Evolutionary conservation across 108 stramenopile genomes (phyloP).

Genomic region (Cyclotella cryptica): DNA sequence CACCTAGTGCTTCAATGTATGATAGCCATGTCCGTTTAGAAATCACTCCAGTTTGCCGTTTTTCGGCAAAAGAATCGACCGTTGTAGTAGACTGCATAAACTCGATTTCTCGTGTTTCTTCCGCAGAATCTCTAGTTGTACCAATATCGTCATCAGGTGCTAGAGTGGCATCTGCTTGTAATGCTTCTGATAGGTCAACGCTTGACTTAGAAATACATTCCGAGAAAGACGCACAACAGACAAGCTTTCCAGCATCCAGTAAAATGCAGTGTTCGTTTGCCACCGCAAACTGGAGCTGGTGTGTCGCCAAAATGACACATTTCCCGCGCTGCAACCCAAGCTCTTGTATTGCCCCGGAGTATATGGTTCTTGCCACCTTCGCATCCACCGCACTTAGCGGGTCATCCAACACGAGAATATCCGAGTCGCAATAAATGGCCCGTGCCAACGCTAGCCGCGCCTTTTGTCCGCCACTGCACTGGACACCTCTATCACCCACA

Average conservation of each 20-base stretch:
- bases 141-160: neutral
- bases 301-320: constrained; percentile 88
- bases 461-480: constrained; percentile 92
- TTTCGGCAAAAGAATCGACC: constrained; percentile 68
- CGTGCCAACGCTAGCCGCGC: constrained; percentile 85
- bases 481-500: constrained; percentile 93
- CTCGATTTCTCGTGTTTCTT: constrained; percentile 1
- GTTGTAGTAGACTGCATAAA: neutral
- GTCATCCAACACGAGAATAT: constrained; percentile 90
- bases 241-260: constrained; percentile 68
- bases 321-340: constrained; percentile 63
- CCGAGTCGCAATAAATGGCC: constrained; percentile 75
- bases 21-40: constrained; percentile 65
- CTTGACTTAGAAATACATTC: constrained; percentile 65
- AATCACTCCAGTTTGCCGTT: constrained; percentile 73
- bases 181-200: constrained; percentile 40
- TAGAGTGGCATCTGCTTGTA: constrained; percentile 17
- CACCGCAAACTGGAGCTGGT: constrained; percentile 91
- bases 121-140: neutral
- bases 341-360: constrained; percentile 73
- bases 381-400: constrained; percentile 94
- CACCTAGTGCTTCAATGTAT: constrained; percentile 74
- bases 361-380: constrained; percentile 81
- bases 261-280: constrained; percentile 70
- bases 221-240: constrained; percentile 70